A percentile compares a stretch with the other conserved stretches of the same genome.
Conservation (phyloP, 2,329 filamentous ascomycete genomes). For the Venturia asperata region DNA sequence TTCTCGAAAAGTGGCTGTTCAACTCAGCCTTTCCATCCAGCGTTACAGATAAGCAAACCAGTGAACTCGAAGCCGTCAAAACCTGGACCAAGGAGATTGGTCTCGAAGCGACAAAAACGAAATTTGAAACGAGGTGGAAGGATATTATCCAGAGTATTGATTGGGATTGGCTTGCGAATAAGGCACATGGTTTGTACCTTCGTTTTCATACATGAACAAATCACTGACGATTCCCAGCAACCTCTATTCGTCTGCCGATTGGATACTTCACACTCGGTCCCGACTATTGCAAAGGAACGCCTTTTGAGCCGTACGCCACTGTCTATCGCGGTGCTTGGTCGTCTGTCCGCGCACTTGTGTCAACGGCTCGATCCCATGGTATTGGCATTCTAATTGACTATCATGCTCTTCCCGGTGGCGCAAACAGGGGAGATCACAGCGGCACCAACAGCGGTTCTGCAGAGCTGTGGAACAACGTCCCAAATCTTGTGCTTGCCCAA, state of each 20-base stretch:
- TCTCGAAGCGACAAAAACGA: slow-evolving; percentile 41
- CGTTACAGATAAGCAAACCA: slow-evolving; percentile 35
- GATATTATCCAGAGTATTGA: slow-evolving; percentile 45
- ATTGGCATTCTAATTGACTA: slow-evolving; percentile 53
- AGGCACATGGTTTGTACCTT: slow-evolving; percentile 39
- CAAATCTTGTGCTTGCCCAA: slow-evolving; percentile 41
- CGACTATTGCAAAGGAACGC: slow-evolving; percentile 44
- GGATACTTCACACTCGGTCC: slow-evolving; percentile 53
- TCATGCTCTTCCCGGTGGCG: slow-evolving; percentile 53
- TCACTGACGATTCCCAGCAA: slow-evolving; percentile 28
- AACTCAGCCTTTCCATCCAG: slow-evolving; percentile 43
- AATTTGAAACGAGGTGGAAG: slow-evolving; percentile 50
- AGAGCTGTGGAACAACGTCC: slow-evolving; percentile 43
- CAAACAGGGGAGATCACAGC: slow-evolving; percentile 49
- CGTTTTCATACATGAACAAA: not conserved
- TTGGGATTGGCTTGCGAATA: slow-evolving; percentile 45
- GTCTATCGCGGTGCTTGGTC: slow-evolving; percentile 51
- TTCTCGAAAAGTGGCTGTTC: slow-evolving; percentile 54
- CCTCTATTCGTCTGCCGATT: slow-evolving; percentile 53
- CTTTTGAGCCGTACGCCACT: slow-evolving; percentile 42
- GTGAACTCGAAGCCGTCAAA: slow-evolving; percentile 48
- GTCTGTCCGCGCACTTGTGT: slow-evolving; percentile 42
- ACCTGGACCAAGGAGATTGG: slow-evolving; percentile 42
- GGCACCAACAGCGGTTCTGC: slow-evolving; percentile 48
- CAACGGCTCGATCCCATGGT: slow-evolving; percentile 39